Conservation (phyloP, 495 filamentous ascomycete genomes). For the Amniculicola lignicola region DNA sequence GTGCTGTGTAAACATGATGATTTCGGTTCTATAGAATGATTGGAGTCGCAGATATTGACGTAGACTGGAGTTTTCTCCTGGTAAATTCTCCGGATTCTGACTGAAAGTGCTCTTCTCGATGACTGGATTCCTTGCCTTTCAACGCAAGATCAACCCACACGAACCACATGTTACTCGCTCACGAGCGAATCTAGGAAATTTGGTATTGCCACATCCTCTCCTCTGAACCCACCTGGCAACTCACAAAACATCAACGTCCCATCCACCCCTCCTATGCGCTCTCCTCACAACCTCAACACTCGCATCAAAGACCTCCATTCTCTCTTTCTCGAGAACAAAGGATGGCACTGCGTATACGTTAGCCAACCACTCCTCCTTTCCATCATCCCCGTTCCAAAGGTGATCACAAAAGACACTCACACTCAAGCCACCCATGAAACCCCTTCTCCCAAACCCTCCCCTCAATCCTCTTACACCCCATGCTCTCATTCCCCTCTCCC, state of each 20-base stretch:
- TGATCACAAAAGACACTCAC: conserved; percentile 26
- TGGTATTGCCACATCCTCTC: no score
- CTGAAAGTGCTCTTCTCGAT: no score
- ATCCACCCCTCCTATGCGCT: conserved; percentile 2
- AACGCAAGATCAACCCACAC: no score
- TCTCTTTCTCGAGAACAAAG: conserved; percentile 8
- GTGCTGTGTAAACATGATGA: no score
- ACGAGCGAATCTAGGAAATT: no score
- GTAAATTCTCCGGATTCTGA: no score
- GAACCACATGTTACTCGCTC: no score
- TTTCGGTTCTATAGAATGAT: no score
- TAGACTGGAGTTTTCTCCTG: no score
- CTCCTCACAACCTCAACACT: conserved; percentile 3
- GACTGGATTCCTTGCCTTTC: no score
- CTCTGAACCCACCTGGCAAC: no score
- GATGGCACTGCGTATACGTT: conserved; percentile 6
- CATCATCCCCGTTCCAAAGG: not conserved
- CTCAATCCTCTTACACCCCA: conserved; percentile 27
- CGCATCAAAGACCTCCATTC: conserved; percentile 5
- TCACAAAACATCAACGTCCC: not conserved
- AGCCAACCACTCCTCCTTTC: not conserved
- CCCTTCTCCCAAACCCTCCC: conserved; percentile 32
- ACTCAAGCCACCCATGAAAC: conserved; percentile 43
- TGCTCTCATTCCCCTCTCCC: conserved; percentile 3
- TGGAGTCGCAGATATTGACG: no score